Base-by-base conservation (phyloP, 192 early-diverging fungal genomes). In the Backusella sp. region DNA sequence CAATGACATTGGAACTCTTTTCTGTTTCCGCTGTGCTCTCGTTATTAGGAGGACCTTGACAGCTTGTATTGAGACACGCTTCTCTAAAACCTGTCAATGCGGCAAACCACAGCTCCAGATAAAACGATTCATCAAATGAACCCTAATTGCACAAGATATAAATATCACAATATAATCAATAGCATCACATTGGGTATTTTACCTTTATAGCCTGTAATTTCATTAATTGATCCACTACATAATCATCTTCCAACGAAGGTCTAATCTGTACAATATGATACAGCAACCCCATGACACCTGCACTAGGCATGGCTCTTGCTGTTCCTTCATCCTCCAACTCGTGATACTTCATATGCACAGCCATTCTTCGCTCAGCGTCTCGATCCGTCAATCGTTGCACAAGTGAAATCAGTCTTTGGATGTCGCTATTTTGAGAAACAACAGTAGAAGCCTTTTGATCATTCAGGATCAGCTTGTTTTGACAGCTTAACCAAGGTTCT, bases 251-350 rank as follows among this genome's bases (percentile, higher is more conserved):
- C 26, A 83, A 42, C 14, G 68, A 62, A 30, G 82, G 82, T 44
- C 82, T 67, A 68, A 83, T 76, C 35, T 79, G 82, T 9, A 80
- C 73, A 32, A 83, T 67, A 71, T 83, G 78, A 77, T 83, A 83
- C 3, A 80, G 23, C n/a, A 83, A 35, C 15, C 72, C 79, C 76
- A 83, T 80, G 15, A 83, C 65, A 15, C 78, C 82, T 21, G 82
- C 82, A 72, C 82, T 83, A 21, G 82, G 82, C 78, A 83, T 80
- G 21, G 78, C 82, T 52, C 82, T 77, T 23, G 82, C 82, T 6
- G 82, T 83, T 32, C 82, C 82, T 74, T 83, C 82, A 70, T 83
- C 82, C 46, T 83, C 82, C 39, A 83, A 72, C 35, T 83, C 78
- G 32, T 80, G 82, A 34, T 83, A 83, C 28, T 79, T 79, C 78